phyloP scores from a whole-genome alignment of 2,329 filamentous ascomycete genomes.

The Calycina herbarum region DNA sequence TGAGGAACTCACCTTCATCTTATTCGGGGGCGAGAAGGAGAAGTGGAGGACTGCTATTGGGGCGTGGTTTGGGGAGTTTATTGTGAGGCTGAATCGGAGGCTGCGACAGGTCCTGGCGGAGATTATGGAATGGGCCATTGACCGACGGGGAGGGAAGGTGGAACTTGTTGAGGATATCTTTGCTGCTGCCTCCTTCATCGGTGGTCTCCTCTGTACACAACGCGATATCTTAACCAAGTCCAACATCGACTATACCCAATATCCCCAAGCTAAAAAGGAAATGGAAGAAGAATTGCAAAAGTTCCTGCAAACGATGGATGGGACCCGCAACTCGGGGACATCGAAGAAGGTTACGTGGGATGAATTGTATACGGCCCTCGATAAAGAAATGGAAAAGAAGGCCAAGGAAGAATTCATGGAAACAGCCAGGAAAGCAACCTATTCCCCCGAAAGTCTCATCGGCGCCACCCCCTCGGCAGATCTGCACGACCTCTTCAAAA shows the following conservation, averaged over 20 bases:
- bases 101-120: background rate
- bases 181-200: background rate
- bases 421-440: too few relatives aligned
- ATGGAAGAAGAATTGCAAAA: too few relatives aligned
- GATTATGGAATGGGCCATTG: background rate
- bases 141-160: background rate
- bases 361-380: too few relatives aligned
- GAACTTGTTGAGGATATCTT: background rate
- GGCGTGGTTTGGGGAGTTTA: background rate
- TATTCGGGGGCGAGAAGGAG: background rate
- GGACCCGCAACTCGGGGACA: too few relatives aligned
- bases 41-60: background rate
- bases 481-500: background rate
- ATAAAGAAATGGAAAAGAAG: too few relatives aligned
- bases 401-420: too few relatives aligned
- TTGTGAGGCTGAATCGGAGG: background rate
- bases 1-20: background rate
- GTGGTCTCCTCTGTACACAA: background rate
- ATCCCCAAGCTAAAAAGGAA: too few relatives aligned
- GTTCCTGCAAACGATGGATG: too few relatives aligned
- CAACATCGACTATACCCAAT: too few relatives aligned
- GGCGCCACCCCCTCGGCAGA: background rate
- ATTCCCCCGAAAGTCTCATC: background rate
- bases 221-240: too few relatives aligned
- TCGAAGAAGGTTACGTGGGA: too few relatives aligned